phyloP scores from a whole-genome alignment of 1,284 basidiomycete species.

The Golubevia sp. region DNA sequence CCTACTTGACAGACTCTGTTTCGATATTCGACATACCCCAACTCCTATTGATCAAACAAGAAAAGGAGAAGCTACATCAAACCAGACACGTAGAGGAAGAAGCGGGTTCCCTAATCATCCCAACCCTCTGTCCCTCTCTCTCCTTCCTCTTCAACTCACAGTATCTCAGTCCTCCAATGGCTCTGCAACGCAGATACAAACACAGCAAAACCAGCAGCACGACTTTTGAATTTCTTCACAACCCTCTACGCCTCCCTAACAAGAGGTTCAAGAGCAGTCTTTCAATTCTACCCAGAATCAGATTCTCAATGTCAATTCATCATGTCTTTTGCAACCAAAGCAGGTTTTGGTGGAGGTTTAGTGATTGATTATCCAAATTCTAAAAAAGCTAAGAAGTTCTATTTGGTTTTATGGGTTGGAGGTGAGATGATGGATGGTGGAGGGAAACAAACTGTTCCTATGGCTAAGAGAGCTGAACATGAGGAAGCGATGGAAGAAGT shows the following conservation, averaged over 20 bases:
- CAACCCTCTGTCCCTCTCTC: neutral
- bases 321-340: slow-evolving; percentile 86
- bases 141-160: too few species aligned
- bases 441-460: slow-evolving; percentile 31
- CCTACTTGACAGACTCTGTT: slow-evolving; percentile 9
- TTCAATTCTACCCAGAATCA: slow-evolving; percentile 65
- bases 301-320: slow-evolving; percentile 69
- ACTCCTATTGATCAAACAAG: neutral
- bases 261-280: slow-evolving; percentile 88
- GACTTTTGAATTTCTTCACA: slow-evolving; percentile 91
- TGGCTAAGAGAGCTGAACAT: slow-evolving; percentile 37
- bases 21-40: neutral
- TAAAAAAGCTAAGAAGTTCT: slow-evolving; percentile 61
- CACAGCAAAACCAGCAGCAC: slow-evolving; percentile 87
- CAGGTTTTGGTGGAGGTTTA: slow-evolving; percentile 95
- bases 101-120: too few species aligned
- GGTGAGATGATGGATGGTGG: slow-evolving; percentile 65
- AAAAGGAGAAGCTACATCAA: neutral
- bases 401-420: slow-evolving; percentile 61
- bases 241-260: slow-evolving; percentile 89
- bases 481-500: slow-evolving; percentile 66
- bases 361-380: slow-evolving; percentile 78
- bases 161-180: slow-evolving; percentile 98
- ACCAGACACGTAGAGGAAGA: neutral
- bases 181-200: slow-evolving; percentile 94